Evolutionary conservation across 805 yeast species (phyloP).

Genomic region (Deakozyma indianensis): DNA sequence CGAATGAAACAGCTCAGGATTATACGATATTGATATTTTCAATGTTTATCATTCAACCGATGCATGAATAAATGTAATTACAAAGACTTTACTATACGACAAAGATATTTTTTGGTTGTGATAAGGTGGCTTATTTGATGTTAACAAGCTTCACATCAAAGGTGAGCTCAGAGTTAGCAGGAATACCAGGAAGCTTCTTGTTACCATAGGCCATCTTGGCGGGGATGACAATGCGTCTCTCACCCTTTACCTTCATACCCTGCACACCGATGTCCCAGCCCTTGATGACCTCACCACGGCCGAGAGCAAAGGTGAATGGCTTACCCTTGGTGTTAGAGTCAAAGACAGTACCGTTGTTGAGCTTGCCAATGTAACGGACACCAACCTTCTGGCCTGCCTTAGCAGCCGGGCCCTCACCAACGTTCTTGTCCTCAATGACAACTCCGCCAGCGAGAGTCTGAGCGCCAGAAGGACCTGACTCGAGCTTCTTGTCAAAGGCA

Average conservation of each 20-base stretch:
- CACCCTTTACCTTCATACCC: conserved; percentile 98
- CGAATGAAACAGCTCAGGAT: too few species aligned
- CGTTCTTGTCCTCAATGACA: conserved; percentile 78
- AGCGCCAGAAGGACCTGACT: conserved; percentile 75
- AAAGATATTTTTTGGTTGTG: too few species aligned
- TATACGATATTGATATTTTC: too few species aligned
- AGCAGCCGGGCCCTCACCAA: conserved; percentile 79
- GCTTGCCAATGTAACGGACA: conserved; percentile 95
- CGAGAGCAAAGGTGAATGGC: conserved; percentile 83
- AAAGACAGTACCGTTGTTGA: conserved; percentile 89
- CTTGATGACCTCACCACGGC: conserved; percentile 96
- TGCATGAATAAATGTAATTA: too few species aligned
- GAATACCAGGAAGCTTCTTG: conserved; percentile 89
- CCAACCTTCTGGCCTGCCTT: conserved; percentile 85
- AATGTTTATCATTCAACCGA: too few species aligned
- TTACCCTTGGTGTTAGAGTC: conserved; percentile 96
- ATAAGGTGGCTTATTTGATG: conserved; percentile 66
- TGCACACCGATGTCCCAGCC: conserved; percentile 99
- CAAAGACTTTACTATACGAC: too few species aligned
- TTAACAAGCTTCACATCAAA: conserved; percentile 91
- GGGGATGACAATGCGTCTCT: conserved; percentile 94
- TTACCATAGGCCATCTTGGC: conserved; percentile 95
- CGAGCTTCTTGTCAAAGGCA: conserved; percentile 78
- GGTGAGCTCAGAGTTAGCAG: conserved; percentile 91
- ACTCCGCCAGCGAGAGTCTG: conserved; percentile 88